phyloP scores from a whole-genome alignment of 768 basidiomycete genomes.

The Ramaria sp. region DNA sequence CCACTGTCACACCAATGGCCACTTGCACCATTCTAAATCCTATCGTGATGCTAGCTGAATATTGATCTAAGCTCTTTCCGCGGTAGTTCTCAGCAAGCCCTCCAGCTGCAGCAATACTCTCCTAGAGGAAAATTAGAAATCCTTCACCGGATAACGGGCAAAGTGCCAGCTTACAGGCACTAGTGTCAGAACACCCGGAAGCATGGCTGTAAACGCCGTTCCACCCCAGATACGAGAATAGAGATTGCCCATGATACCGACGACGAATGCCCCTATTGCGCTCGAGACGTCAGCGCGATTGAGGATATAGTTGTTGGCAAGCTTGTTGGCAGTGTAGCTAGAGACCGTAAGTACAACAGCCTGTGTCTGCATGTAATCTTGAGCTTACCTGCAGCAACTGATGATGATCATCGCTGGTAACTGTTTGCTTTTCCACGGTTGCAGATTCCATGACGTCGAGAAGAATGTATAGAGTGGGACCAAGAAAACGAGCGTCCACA shows the following conservation, averaged over 20 bases:
- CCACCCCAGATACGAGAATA: slow-evolving; percentile 78
- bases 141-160: not conserved
- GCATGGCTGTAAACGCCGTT: slow-evolving; percentile 87
- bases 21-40: not conserved
- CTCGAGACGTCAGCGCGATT: slow-evolving; percentile 76
- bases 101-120: not conserved
- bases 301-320: slow-evolving; percentile 68
- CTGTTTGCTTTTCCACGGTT: slow-evolving; percentile 58
- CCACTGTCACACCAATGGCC: slow-evolving; percentile 4
- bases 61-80: not conserved
- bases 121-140: not conserved
- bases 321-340: slow-evolving; percentile 44
- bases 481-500: slow-evolving; percentile 69
- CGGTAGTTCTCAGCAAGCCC: not conserved
- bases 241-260: slow-evolving; percentile 66
- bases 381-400: slow-evolving; percentile 53
- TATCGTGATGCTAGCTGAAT: not conserved
- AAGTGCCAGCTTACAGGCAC: slow-evolving; percentile 56
- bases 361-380: not conserved
- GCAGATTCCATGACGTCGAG: slow-evolving; percentile 63
- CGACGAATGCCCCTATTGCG: slow-evolving; percentile 75
- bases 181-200: slow-evolving; percentile 78
- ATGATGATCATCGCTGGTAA: slow-evolving; percentile 70
- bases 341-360: not conserved
- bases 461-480: slow-evolving; percentile 71